Evolutionary conservation across 2,329 filamentous ascomycete genomes (phyloP), one percentile per base, ranked within the genome.

Genomic region (Aspergillus calidoustus): DNA sequence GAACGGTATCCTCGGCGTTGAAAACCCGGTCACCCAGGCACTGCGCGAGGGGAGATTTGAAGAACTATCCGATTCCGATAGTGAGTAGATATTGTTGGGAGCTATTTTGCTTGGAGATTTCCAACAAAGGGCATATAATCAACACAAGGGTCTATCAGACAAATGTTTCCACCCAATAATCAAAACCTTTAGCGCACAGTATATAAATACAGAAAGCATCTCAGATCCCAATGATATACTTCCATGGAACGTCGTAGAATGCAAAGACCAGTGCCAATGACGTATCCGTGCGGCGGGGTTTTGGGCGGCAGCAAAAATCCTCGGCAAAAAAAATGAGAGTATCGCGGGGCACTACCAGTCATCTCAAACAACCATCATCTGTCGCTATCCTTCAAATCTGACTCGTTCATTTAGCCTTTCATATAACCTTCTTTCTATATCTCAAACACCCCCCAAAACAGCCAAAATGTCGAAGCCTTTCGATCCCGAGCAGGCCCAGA

Each of bases 1-100:
- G 64, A 95, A 89, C 11, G 92, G 92, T 3, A 83, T 96, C 5
- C 82, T 96, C 34, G 83, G 90, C 66, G 87, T 95, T 15, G 84
- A 92, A 76, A 96, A 96, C 72, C 92, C 92, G 0, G 88, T 96
- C 2, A 85, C 87, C 60, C 82, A 87, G 69, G 91, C 91, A 0
- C 79, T 88, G 59, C 85, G 86, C 50, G 86, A 90, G 66, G 92
- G 91, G 0, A 81, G 88, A 57, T 87, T 93, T 57, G 83, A 92
- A 71, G 88, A 93, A 70, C 72, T 93, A 46, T 79, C 83, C 17
- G 85, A 87, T 57, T 85, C 87, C 62, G 69, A 77, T 50, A 76
- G 73, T 55, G 75, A 78, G 55, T 74, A 61, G 67, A 19, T 43
- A 41, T 41, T 41, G 11, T 41, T 41, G 34, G 34, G 34, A 41